Base-by-base conservation (phyloP, 306 rosid genomes). In the Pyrus betulifolia region DNA sequence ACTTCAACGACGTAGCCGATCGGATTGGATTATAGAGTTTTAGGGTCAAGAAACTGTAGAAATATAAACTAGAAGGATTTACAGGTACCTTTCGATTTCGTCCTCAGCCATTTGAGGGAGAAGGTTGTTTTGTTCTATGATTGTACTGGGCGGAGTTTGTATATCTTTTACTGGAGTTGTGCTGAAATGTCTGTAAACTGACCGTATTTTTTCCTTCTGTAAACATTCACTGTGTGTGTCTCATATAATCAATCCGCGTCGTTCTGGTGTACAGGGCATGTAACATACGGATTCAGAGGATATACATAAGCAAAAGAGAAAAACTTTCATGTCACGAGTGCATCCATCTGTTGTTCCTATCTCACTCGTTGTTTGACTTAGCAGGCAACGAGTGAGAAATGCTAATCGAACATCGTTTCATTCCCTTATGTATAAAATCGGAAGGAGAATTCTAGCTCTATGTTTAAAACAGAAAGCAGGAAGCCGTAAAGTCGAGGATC, bases 1-100 rank as follows among this genome's bases (percentile, higher is more conserved):
- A 22, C 27, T 55, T 4, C 2, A 19, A 55, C 22, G 4, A n/a
- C 61, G 8, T 4, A 18, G 27, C 60, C 13, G 19, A 30, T 19
- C 5, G 45, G 30, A 70, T 70, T 33, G 55, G 31, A 70, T 9
- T 22, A 30, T 30, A 70, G 23, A 55, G 75, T 22, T 72, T 2
- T 73, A 40, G 68, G 55, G 77, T 59, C 19, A 42, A 42, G 40
- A 72, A 72, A 72, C 54, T 35, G 66, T 57, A 35, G 33, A 72
- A 62, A 28, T 15, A 28, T 28, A 25, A 25, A 30, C 67, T 8
- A 28, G 42, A 10, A 63, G 42, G 38, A 63, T 63, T 62, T 19
- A 63, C 66, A 12, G 66, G 27, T 60, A 25, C 66, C 42, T 35
- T 35, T 35, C 40, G 2, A 35, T 28, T 62, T 62, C 40, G 4